These are phyloP conservation scores for Prunus mume DNA, from an alignment of 306 rosid species.

Conservation along the genomic window DNA sequence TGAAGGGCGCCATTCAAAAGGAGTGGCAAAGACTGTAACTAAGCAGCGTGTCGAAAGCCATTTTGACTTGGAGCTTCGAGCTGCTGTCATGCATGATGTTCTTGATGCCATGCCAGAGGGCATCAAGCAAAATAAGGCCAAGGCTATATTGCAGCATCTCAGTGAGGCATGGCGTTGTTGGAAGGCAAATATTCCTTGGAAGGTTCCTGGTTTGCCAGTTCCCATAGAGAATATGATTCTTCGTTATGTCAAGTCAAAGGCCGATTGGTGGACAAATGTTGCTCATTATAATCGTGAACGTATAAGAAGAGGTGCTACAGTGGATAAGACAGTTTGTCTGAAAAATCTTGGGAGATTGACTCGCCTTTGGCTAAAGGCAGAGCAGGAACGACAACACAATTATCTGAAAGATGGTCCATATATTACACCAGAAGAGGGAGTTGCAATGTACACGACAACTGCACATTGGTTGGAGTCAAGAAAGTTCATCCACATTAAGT, in stretches of 20 bases:
- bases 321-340: slow-evolving; percentile 95
- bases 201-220: slow-evolving; percentile 99
- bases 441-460: slow-evolving; percentile 89
- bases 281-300: slow-evolving; percentile 98
- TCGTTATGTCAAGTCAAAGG: slow-evolving; percentile 97
- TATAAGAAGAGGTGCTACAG: slow-evolving; percentile 98
- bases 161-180: slow-evolving; percentile 99
- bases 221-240: slow-evolving; percentile 98
- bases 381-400: slow-evolving; percentile 98
- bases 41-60: slow-evolving; percentile 99
- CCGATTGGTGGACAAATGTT: slow-evolving; percentile 99
- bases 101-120: slow-evolving; percentile 99
- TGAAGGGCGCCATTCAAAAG: slow-evolving; percentile 98
- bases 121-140: slow-evolving; percentile 94
- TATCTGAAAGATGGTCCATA: slow-evolving; percentile 98
- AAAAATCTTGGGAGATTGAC: slow-evolving; percentile 98
- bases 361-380: slow-evolving; percentile 96
- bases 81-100: slow-evolving; percentile 99
- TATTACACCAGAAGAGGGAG: slow-evolving; percentile 98
- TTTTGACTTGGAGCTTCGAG: slow-evolving; percentile 97
- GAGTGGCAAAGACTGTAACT: slow-evolving; percentile 97
- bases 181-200: slow-evolving; percentile 99
- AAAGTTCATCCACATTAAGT: slow-evolving; percentile 95
- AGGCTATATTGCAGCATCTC: slow-evolving; percentile 91
- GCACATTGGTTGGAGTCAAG: slow-evolving; percentile 99